These are phyloP conservation scores for Phaeotremella fagi DNA, from an alignment of 768 basidiomycete genomes.

Conservation along the genomic window DNA sequence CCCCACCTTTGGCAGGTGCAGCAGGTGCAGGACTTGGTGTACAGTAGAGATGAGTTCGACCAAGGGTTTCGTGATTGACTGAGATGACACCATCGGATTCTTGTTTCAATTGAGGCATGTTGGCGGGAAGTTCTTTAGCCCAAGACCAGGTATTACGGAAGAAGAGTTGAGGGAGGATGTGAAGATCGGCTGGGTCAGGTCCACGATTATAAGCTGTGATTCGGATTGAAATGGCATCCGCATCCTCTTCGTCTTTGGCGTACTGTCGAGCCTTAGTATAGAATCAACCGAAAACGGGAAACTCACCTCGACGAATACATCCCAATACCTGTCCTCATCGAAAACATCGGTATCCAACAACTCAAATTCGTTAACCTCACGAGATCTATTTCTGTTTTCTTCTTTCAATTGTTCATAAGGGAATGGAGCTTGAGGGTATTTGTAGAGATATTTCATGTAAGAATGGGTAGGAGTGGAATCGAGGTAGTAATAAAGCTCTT, in stretches of 20 bases:
- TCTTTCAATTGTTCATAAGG: conserved; percentile 90
- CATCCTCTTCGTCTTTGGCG: conserved; percentile 90
- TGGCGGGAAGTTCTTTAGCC: conserved; percentile 52
- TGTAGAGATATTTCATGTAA: conserved; percentile 99
- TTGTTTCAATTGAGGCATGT: conserved; percentile 48
- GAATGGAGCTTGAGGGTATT: conserved; percentile 86
- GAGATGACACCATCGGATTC: conserved; percentile 48
- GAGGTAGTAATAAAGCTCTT: conserved; percentile 97
- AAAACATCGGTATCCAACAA: conserved; percentile 87
- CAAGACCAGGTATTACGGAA: conserved; percentile 99
- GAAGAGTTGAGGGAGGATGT: conserved; percentile 92
- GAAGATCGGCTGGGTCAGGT: conserved; percentile 86
- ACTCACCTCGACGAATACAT: conserved; percentile 92
- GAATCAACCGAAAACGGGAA: conserved; percentile 6
- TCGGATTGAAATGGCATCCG: conserved; percentile 81
- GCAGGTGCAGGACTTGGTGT: conserved; percentile 89
- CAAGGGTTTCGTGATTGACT: conserved; percentile 68
- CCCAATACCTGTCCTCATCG: conserved; percentile 94
- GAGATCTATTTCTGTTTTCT: conserved; percentile 73
- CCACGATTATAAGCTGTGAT: conserved; percentile 97
- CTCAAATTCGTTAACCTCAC: conserved; percentile 88
- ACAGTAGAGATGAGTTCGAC: conserved; percentile 77
- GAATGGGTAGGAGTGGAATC: conserved; percentile 98
- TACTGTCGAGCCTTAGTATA: conserved; percentile 58
- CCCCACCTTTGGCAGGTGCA: conserved; percentile 61